Conservation (phyloP, 805 yeast species). For the Saturnispora ahearnii region DNA sequence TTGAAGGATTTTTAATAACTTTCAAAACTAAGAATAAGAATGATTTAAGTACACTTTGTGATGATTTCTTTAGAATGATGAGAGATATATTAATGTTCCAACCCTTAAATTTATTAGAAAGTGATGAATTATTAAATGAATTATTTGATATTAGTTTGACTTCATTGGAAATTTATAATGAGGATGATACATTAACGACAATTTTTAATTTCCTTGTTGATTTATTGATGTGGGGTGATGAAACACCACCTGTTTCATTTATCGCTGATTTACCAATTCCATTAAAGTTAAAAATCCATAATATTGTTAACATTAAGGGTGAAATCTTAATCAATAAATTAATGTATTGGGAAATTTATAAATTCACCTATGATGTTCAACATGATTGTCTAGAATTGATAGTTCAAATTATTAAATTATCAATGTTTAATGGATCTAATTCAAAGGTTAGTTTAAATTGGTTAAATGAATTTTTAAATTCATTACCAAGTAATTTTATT, state of each 20-base stretch:
- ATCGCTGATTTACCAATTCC: constrained; percentile 44
- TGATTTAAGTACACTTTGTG: constrained; percentile 50
- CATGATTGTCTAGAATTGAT: constrained; percentile 70
- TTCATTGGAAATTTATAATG: constrained; percentile 44
- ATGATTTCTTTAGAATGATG: constrained; percentile 79
- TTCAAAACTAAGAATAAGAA: constrained; percentile 24
- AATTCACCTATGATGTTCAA: constrained; percentile 60
- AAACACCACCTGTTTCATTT: constrained; percentile 69
- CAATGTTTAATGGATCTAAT: constrained; percentile 35
- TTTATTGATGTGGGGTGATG: constrained; percentile 75
- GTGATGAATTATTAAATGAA: constrained; percentile 39
- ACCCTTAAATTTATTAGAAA: constrained; percentile 44
- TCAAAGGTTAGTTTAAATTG: constrained; percentile 41
- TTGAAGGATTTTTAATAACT: constrained; percentile 42
- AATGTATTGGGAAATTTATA: constrained; percentile 58
- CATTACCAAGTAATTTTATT: constrained; percentile 56
- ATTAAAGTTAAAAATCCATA: constrained; percentile 38
- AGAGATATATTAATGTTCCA: constrained; percentile 69
- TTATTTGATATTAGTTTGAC: constrained; percentile 52
- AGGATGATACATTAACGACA: constrained; percentile 61
- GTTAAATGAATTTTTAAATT: constrained; percentile 45
- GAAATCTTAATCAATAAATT: constrained; percentile 54
- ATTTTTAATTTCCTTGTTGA: constrained; percentile 75
- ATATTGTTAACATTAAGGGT: constrained; percentile 33
- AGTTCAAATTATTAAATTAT: constrained; percentile 48